phyloP scores from a whole-genome alignment of 23 red algal species.

The Agarophyton chilense region DNA sequence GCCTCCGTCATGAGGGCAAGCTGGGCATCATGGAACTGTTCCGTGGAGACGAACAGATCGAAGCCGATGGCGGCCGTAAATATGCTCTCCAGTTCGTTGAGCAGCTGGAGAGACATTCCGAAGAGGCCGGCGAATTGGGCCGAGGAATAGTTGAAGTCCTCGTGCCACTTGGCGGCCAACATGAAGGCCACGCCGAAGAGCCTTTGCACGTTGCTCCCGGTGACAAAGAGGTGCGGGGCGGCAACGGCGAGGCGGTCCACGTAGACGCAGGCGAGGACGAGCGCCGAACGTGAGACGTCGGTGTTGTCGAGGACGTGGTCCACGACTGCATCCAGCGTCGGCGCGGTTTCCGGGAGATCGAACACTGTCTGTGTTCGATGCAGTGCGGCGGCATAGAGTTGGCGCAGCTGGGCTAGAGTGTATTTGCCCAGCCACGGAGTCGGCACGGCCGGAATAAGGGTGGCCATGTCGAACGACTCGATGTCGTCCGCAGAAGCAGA shows the following conservation, averaged over 20 bases:
- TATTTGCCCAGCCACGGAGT: not conserved
- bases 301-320: conserved; percentile 27
- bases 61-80: conserved; percentile 10
- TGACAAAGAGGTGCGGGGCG: conserved; percentile 15
- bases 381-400: not conserved
- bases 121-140: not conserved
- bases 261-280: conserved; percentile 28
- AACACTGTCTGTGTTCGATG: not conserved
- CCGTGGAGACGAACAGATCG: conserved; percentile 36
- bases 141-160: conserved; percentile 12
- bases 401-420: conserved; percentile 3
- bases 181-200: conserved; percentile 33
- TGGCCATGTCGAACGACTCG: conserved; percentile 9
- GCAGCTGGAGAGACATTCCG: not conserved
- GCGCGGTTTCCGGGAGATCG: not conserved
- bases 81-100: conserved; percentile 5
- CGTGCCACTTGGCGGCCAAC: conserved; percentile 40
- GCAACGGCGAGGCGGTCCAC: conserved; percentile 20
- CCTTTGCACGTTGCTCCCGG: conserved; percentile 13
- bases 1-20: conserved; percentile 22
- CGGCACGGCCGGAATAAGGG: conserved; percentile 1
- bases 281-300: conserved; percentile 1
- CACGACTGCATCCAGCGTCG: conserved; percentile 14
- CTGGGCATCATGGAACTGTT: conserved; percentile 17
- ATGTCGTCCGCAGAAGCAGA: not conserved